Evolutionary conservation across 225 moss, liverwort and hornwort genomes (phyloP).

Genomic region (Anthoceros angustus): DNA sequence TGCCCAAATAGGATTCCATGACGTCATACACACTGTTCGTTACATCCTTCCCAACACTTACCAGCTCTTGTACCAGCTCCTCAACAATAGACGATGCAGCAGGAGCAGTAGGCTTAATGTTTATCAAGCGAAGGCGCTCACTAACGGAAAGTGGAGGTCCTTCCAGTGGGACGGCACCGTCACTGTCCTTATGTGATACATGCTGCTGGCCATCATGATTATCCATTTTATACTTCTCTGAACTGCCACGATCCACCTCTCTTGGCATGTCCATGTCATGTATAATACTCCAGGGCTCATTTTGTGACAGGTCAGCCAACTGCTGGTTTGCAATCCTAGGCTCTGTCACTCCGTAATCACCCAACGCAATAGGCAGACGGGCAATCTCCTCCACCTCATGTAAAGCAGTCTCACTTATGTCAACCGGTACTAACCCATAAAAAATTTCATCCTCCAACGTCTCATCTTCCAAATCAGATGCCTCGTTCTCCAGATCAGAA

Average conservation of each 20-base stretch:
- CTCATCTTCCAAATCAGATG: not conserved
- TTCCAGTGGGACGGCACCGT: not conserved
- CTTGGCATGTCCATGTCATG: no score
- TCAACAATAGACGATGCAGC: not conserved
- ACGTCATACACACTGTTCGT: conserved; percentile 37
- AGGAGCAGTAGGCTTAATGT: not conserved
- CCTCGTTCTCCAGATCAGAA: not conserved
- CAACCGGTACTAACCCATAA: not conserved
- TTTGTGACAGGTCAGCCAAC: no score
- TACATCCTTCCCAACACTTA: not conserved
- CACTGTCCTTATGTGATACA: not conserved
- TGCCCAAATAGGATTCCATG: conserved; percentile 33
- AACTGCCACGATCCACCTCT: no score
- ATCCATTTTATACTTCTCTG: no score
- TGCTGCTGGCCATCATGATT: no score
- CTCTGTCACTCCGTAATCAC: no score
- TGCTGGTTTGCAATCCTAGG: no score
- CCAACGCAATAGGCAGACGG: no score
- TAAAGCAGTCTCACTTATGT: no score
- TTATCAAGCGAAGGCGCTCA: not conserved
- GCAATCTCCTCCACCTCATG: not conserved
- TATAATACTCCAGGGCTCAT: no score
- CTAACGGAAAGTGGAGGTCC: not conserved
- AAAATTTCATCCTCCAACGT: not conserved
- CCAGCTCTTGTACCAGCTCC: not conserved